phyloP scores from a whole-genome alignment of 352 stramenopile species.

The Halophytophthora batemanensis region DNA sequence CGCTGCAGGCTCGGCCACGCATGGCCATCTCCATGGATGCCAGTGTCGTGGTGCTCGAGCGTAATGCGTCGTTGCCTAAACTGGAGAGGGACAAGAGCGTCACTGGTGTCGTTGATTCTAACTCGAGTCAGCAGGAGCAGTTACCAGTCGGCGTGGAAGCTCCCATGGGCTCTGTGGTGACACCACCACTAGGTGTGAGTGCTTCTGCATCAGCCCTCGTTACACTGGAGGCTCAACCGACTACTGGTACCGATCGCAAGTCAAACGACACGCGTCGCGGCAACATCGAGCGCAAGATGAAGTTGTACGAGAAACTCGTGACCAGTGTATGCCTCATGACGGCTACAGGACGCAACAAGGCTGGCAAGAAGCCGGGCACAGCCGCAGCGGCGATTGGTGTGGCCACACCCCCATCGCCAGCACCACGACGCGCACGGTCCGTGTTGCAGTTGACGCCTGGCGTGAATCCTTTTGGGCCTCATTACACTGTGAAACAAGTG shows the following conservation, averaged over 20 bases:
- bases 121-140: background rate
- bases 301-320: slow-evolving; percentile 45
- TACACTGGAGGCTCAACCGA: background rate
- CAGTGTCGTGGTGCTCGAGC: slow-evolving; percentile 29
- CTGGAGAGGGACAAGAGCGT: slow-evolving; percentile 7
- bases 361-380: slow-evolving; percentile 11
- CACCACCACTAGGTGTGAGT: slow-evolving; percentile 13
- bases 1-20: background rate
- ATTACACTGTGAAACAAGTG: slow-evolving; percentile 58
- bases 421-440: slow-evolving; percentile 1
- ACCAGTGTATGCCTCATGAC: slow-evolving; percentile 21
- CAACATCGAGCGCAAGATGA: slow-evolving; percentile 66
- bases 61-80: slow-evolving; percentile 40
- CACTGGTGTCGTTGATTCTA: background rate
- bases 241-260: background rate
- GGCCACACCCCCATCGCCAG: slow-evolving; percentile 3
- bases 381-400: background rate
- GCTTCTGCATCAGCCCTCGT: slow-evolving; percentile 18
- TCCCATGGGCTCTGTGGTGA: background rate
- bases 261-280: slow-evolving; percentile 14
- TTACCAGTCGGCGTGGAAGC: background rate
- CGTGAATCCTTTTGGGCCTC: slow-evolving; percentile 49
- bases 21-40: slow-evolving; percentile 33
- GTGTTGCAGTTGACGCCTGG: slow-evolving; percentile 6
- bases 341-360: slow-evolving; percentile 8